Percentiles rank a stretch among this genome's conserved stretches.
Conservation (phyloP, 2,329 filamentous ascomycete species). For the Leptographium wingfieldii region DNA sequence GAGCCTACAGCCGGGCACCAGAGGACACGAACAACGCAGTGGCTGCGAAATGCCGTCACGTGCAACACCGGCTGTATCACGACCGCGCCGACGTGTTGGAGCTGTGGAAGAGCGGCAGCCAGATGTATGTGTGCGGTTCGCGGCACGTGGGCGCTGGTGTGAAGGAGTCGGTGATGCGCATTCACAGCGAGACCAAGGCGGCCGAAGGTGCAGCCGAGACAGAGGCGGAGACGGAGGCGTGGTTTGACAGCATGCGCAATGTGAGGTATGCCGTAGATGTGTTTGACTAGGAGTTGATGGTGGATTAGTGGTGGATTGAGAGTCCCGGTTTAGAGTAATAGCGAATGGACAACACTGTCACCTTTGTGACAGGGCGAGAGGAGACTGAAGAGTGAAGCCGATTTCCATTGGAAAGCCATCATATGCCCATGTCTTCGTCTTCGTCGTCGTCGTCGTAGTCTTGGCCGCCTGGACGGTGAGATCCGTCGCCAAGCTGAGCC, state of each 20-base stretch:
- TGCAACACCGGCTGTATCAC: slow-evolving; percentile 38
- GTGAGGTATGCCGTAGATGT: slow-evolving; percentile 48
- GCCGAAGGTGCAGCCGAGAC: slow-evolving; percentile 17
- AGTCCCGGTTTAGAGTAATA: background rate
- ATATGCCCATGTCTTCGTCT: slow-evolving; percentile 37
- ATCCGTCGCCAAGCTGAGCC: slow-evolving; percentile 48
- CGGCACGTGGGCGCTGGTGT: slow-evolving; percentile 29
- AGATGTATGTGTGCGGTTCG: slow-evolving; percentile 50
- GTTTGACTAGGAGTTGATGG: slow-evolving; percentile 31
- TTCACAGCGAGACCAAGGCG: slow-evolving; percentile 22
- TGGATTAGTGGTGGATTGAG: background rate
- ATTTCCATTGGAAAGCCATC: too few species aligned
- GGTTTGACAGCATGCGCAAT: slow-evolving; percentile 38
- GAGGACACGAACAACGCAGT: slow-evolving; percentile 25
- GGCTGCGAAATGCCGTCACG: slow-evolving; percentile 18
- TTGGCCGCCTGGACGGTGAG: slow-evolving; percentile 41
- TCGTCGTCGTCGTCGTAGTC: slow-evolving; percentile 49
- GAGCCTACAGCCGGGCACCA: slow-evolving; percentile 41
- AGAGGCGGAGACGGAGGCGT: slow-evolving; percentile 27
- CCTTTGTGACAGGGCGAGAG: background rate
- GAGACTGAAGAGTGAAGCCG: too few species aligned
- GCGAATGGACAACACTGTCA: background rate
- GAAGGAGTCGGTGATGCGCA: slow-evolving; percentile 20
- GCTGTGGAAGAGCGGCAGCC: slow-evolving; percentile 28
- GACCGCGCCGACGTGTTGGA: slow-evolving; percentile 18